These are phyloP conservation scores for Apiospora pterosperma DNA, from an alignment of 2,329 filamentous ascomycete species.

Conservation along the genomic window DNA sequence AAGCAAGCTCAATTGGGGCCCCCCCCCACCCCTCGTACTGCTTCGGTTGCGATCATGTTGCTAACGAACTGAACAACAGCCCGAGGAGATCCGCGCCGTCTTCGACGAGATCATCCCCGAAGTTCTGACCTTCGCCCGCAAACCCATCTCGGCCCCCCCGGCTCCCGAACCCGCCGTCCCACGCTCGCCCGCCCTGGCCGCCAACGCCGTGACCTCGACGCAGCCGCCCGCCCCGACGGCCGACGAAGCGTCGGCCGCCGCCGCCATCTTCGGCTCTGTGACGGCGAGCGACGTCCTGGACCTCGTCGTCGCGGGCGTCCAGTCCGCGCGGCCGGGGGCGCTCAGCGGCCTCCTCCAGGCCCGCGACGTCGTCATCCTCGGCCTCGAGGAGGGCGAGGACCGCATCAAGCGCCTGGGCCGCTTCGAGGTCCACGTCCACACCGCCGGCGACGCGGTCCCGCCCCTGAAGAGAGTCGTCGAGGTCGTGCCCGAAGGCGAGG, in stretches of 20 bases:
- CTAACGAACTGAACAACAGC: slow-evolving; percentile 18
- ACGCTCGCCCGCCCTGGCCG: slow-evolving; percentile 25
- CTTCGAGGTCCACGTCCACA: slow-evolving; percentile 34
- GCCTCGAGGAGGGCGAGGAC: slow-evolving; percentile 29
- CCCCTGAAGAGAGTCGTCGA: slow-evolving; percentile 30
- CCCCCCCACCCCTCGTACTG: too few relatives aligned
- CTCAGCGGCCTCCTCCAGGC: slow-evolving; percentile 31
- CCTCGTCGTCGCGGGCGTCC: slow-evolving; percentile 30
- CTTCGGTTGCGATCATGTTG: background rate
- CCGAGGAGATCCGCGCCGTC: slow-evolving; percentile 31
- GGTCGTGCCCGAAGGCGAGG: slow-evolving; percentile 26
- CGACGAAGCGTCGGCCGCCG: slow-evolving; percentile 7
- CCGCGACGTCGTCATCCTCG: slow-evolving; percentile 30
- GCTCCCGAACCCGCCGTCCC: slow-evolving; percentile 11
- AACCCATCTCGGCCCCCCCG: slow-evolving; percentile 25
- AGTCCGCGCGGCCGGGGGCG: slow-evolving; percentile 25
- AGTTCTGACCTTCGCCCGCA: slow-evolving; percentile 35
- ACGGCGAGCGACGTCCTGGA: slow-evolving; percentile 33
- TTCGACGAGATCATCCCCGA: slow-evolving; percentile 32
- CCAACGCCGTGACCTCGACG: slow-evolving; percentile 21
- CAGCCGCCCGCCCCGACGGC: slow-evolving; percentile 8
- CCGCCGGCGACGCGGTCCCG: slow-evolving; percentile 22
- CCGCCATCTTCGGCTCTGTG: slow-evolving; percentile 41
- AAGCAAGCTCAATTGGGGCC: too few relatives aligned
- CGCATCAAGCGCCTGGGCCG: slow-evolving; percentile 38